Evolutionary conservation across 2,329 filamentous ascomycete species (phyloP), one percentile per base, ranked within the genome.

Genomic region (Hymenoscyphus salicellus): DNA sequence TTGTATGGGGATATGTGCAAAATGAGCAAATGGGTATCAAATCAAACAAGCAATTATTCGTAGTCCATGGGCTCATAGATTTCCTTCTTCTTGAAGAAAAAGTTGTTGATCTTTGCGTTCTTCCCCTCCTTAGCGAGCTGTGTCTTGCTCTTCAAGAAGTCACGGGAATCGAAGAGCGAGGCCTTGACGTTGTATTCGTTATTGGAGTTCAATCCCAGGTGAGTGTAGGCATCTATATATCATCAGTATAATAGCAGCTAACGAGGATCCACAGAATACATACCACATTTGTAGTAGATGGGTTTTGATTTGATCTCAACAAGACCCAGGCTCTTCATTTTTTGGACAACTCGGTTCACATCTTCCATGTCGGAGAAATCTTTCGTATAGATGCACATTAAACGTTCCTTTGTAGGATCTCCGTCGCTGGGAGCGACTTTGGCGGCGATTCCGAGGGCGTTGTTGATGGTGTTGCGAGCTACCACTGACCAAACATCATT

Each of bases 311-410:
- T 77, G 23, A 74, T 65, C 38, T 79, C 79, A 60, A 89, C 80
- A 43, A 95, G 77, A 7, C 83, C 86, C 64, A 93, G 78, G 63
- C 86, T 80, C 60, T 83, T 82, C 66, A 96, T 76, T 68, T 80
- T 83, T 64, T 80, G 73, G 46, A 94, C 78, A 3, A 96, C 89
- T 55, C 89, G 82, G 32, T 80, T 82, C 5, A 96, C 84, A 73
- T 96, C 91, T 3, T 82, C 78, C 60, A 78, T 81, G 73, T 96
- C 87, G 32, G 79, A 79, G 73, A 93, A 95, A 75, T 96, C 86
- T 52, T 80, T 79, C 5, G 91, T 96, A 75, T 96, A 96, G 7
- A 96, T 80, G 69, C 90, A 93, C 30, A 96, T 86, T 52, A 95
- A 77, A 23, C 86, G 82, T 23, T 79, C 77, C 55, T 77, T 80